Base-by-base conservation (phyloP, 768 basidiomycete species). In the Suillus plorans region DNA sequence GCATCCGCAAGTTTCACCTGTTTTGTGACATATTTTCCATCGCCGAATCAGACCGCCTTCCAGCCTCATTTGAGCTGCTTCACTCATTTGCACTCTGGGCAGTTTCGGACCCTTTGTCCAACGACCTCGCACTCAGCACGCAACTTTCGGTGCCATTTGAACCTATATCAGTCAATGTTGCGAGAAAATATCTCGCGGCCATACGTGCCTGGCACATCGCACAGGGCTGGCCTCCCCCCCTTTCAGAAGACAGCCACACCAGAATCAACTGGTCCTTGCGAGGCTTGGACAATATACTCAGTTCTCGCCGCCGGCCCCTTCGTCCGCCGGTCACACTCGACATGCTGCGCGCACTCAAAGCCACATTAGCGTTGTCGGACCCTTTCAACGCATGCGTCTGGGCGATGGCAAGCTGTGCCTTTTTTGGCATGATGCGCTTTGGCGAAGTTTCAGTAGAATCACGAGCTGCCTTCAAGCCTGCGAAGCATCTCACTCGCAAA, bases 321-420 rank as follows among this genome's bases (percentile, higher is more conserved):
- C 57, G 5, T 9, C 57, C 36, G 1, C 57, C 57, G 1, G 9
- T 59, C 20, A 79, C 79, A 0, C 49, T 80, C 0, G 45, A 57
- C 0, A 79, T 80, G 77, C 67, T 81, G 0, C 63, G 41, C 0
- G 65, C 71, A 0, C 66, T 81, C 1, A 59, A 66, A 9, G 10
- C 44, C 0, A 22, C 56, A 0, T 73, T 81, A 0, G 45, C 72
- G 28, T 57, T 78, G 0, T 9, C 59, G 0, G 53, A 75, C 16
- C 70, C 78, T 0, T 82, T 82, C 62, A 78, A 82, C 60, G 79
- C 80, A 0, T 80, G 78, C 34, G 59, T 81, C 0, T 81, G 79
- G 79, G 79, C 80, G 0, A 73, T 75, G 56, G 73, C 72, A 0
- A 36, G 63, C 0, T 80, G 74, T 61, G 77, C 78, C 0, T 82